Conservation (phyloP, 164 flowering plant species). For the Malania oleifera region DNA sequence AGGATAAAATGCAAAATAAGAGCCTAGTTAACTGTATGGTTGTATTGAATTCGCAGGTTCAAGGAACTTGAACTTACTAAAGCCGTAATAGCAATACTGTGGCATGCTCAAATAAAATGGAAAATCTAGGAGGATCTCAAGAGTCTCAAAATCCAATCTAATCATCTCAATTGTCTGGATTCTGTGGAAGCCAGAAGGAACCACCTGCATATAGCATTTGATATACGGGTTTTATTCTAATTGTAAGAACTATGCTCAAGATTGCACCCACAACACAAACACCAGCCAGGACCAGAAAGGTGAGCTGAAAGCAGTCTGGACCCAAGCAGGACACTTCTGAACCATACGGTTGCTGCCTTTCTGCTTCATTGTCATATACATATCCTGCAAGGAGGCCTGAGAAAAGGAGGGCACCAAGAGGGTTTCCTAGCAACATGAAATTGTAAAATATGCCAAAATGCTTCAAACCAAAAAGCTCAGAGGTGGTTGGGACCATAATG, state of each 20-base stretch:
- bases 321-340: conserved; percentile 58
- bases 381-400: conserved; percentile 73
- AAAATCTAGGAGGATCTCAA: not conserved
- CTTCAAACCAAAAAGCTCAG: conserved; percentile 88
- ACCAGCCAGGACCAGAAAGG: conserved; percentile 68
- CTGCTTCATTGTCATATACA: conserved; percentile 63
- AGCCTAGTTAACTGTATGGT: too few species aligned
- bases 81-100: too few species aligned
- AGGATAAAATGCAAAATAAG: too few species aligned
- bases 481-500: conserved; percentile 77
- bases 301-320: conserved; percentile 64
- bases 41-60: too few species aligned
- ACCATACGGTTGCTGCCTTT: conserved; percentile 40
- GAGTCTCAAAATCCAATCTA: not conserved
- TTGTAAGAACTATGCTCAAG: conserved; percentile 50
- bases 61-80: too few species aligned
- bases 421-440: conserved; percentile 67
- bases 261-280: conserved; percentile 55
- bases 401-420: conserved; percentile 82
- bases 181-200: conserved; percentile 60
- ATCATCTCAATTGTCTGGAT: conserved; percentile 30
- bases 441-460: conserved; percentile 71
- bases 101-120: not conserved
- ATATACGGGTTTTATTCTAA: conserved; percentile 70
- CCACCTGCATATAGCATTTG: conserved; percentile 81